Percentiles rank a stretch among this genome's conserved stretches.
These are phyloP conservation scores for Myxozyma neglecta DNA, from an alignment of 805 yeast species.

Conservation along the genomic window DNA sequence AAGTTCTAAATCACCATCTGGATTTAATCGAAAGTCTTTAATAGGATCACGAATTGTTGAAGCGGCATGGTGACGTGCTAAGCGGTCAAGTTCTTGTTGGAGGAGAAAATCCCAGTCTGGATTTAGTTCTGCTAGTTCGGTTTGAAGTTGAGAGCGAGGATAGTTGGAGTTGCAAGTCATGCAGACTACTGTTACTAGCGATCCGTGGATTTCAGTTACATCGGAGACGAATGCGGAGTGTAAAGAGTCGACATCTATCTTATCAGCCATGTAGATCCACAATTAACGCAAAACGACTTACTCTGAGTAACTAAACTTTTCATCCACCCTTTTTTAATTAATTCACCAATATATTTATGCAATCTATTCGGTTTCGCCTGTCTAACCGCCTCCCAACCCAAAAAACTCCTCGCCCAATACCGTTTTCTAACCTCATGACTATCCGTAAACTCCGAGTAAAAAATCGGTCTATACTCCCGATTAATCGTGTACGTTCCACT, in stretches of 20 bases:
- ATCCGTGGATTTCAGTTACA: constrained; percentile 36
- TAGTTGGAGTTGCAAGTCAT: constrained; percentile 30
- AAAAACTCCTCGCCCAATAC: constrained; percentile 37
- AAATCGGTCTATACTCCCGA: constrained; percentile 35
- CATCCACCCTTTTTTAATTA: constrained; percentile 25
- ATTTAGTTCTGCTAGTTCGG: constrained; percentile 24
- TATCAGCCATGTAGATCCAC: not conserved
- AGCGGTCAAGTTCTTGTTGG: constrained; percentile 19
- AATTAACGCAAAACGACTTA: not conserved
- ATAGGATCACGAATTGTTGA: constrained; percentile 15
- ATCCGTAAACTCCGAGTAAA: constrained; percentile 34
- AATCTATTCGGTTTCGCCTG: constrained; percentile 32
- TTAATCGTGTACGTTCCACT: constrained; percentile 35
- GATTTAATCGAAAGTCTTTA: constrained; percentile 27
- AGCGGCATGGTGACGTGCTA: not conserved
- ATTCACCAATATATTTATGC: constrained; percentile 30
- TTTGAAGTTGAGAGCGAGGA: constrained; percentile 28
- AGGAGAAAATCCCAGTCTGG: constrained; percentile 33
- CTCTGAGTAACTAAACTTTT: constrained; percentile 33
- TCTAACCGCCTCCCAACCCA: constrained; percentile 33
- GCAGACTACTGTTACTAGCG: constrained; percentile 32
- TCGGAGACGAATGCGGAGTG: constrained; percentile 31
- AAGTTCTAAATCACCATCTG: constrained; percentile 36
- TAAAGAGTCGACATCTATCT: constrained; percentile 34
- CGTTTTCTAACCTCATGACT: constrained; percentile 33